Percentiles rank a stretch among this genome's conserved stretches.
Conservation (phyloP, 2,329 filamentous ascomycete species). For the Sporothrix phasma region DNA sequence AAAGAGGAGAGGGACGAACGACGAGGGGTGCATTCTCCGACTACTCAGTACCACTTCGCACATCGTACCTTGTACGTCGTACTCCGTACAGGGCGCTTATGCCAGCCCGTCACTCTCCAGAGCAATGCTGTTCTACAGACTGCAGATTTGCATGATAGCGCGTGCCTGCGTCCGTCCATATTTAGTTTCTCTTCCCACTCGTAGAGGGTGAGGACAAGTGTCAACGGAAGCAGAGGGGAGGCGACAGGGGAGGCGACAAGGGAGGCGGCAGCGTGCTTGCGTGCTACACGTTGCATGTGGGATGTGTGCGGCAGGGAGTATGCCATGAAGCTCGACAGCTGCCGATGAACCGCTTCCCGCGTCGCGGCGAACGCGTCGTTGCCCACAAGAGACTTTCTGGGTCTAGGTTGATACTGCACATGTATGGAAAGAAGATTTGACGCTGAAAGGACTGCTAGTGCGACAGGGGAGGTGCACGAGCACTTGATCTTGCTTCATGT, state of each 20-base stretch:
- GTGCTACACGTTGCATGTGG: not conserved
- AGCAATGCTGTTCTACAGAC: not conserved
- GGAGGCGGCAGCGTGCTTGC: not conserved
- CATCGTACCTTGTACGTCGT: too few relatives aligned
- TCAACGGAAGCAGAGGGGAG: too few relatives aligned
- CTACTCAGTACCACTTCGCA: too few relatives aligned
- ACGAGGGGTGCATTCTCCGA: not conserved
- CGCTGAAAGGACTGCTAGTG: not conserved
- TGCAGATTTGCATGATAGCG: not conserved
- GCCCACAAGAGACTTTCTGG: not conserved
- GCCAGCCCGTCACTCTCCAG: not conserved
- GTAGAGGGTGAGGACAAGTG: too few relatives aligned
- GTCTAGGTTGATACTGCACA: not conserved
- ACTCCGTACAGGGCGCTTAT: not conserved
- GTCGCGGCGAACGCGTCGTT: not conserved
- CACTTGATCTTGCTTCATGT: not conserved
- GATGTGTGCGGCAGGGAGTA: not conserved
- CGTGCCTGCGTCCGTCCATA: not conserved
- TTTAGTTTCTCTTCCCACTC: too few relatives aligned
- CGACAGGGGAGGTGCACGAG: not conserved
- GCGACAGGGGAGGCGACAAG: too few relatives aligned
- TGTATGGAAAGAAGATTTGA: not conserved
- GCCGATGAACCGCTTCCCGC: conserved; percentile 5
- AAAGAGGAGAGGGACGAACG: not conserved
- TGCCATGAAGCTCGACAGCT: too few relatives aligned